Conservation (phyloP, 139 green algal species). For the Pleodorina starrii region DNA sequence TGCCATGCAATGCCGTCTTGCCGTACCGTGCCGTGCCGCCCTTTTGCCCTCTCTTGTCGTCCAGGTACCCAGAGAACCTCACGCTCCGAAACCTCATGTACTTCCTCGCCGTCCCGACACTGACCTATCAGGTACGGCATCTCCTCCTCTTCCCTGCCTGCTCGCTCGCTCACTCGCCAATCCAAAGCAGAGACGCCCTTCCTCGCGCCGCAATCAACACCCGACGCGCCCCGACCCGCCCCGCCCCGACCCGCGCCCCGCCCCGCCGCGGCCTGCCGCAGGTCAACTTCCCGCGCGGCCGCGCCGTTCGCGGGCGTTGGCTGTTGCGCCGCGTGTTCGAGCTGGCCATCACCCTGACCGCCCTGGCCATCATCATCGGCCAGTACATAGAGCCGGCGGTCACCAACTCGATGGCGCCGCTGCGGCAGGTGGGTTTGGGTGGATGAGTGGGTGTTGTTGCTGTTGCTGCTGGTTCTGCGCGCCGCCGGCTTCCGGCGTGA, state of each 20-base stretch:
- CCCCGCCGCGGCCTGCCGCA: not conserved
- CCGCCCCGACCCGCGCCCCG: not conserved
- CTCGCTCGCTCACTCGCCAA: too few species aligned
- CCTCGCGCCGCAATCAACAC: too few species aligned
- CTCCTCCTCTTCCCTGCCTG: too few species aligned
- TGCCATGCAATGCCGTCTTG: too few species aligned
- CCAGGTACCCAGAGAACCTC: slow-evolving; percentile 86
- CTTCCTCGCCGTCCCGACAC: slow-evolving; percentile 86
- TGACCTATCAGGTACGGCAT: slow-evolving; percentile 82
- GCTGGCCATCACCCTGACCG: slow-evolving; percentile 66
- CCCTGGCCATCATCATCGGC: slow-evolving; percentile 75
- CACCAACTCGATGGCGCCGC: slow-evolving; percentile 76
- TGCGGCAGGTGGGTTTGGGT: slow-evolving; percentile 52
- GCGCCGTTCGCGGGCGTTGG: slow-evolving; percentile 65
- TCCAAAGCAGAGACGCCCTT: not conserved
- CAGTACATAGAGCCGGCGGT: slow-evolving; percentile 92
- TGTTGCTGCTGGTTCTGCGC: too few species aligned
- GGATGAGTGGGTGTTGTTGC: not conserved
- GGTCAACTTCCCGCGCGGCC: slow-evolving; percentile 69
- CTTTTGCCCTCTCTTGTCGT: too few species aligned
- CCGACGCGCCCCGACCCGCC: not conserved
- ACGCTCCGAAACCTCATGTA: slow-evolving; percentile 78
- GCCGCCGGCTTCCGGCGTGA: too few species aligned
- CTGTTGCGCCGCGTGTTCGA: slow-evolving; percentile 66
- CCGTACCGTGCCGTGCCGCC: too few species aligned